Conservation (phyloP, 768 basidiomycete species). For the Macrolepiota fuliginosa region DNA sequence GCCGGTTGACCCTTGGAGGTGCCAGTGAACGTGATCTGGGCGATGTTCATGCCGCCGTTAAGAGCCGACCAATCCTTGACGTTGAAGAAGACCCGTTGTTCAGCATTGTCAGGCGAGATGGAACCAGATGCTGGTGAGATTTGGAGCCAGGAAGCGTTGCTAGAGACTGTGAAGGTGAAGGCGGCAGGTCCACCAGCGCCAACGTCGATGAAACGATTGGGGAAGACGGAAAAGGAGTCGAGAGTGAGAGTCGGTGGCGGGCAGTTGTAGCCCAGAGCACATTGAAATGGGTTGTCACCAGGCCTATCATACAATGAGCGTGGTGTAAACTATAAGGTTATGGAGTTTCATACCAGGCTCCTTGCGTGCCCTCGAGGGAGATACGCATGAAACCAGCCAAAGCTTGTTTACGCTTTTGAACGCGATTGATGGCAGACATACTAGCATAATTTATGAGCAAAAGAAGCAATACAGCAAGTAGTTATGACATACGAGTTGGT, state of each 20-base stretch:
- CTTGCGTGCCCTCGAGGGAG: slow-evolving; percentile 56
- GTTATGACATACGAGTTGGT: slow-evolving; percentile 44
- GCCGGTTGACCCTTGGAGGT: slow-evolving; percentile 36
- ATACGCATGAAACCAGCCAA: slow-evolving; percentile 61
- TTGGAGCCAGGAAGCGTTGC: slow-evolving; percentile 52
- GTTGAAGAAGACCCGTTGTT: slow-evolving; percentile 53
- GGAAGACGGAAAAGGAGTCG: slow-evolving; percentile 52
- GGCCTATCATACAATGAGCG: slow-evolving; percentile 38
- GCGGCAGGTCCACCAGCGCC: slow-evolving; percentile 56
- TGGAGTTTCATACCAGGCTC: slow-evolving; percentile 45
- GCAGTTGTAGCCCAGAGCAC: slow-evolving; percentile 44
- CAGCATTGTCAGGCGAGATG: slow-evolving; percentile 43
- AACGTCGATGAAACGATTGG: slow-evolving; percentile 57
- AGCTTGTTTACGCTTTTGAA: slow-evolving; percentile 53
- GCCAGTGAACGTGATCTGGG: slow-evolving; percentile 44
- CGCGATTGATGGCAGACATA: slow-evolving; percentile 51
- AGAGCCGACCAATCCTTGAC: slow-evolving; percentile 59
- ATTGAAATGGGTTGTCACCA: slow-evolving; percentile 62
- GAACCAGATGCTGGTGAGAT: slow-evolving; percentile 45
- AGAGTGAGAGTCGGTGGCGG: slow-evolving; percentile 47
- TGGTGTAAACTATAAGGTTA: background rate
- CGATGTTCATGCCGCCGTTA: slow-evolving; percentile 29
- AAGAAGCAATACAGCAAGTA: background rate
- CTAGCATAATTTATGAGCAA: slow-evolving; percentile 23
- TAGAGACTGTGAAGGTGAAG: slow-evolving; percentile 50